Base-by-base conservation (phyloP, 768 basidiomycete species). In the Boletus rufocinnamomeus region DNA sequence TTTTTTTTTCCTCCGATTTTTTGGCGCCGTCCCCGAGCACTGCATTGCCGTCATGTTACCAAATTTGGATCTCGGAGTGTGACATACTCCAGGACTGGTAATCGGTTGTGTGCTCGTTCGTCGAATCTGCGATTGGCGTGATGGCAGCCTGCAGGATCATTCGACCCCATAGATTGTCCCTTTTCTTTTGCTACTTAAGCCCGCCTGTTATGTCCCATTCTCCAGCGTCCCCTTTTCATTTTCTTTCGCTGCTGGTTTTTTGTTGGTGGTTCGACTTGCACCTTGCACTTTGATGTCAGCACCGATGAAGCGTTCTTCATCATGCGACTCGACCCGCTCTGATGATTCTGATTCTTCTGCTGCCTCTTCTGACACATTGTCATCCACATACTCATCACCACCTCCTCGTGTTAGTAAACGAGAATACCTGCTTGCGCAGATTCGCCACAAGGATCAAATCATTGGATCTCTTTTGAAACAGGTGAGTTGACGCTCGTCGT, bases 401-500 rank as follows among this genome's bases (percentile, higher is more conserved):
- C 50, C 67, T 43, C 67, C 72, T 41, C 61, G 62, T 53, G 47
- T 75, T 65, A 94, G 91, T 69, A 93, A 93, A 77, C 84, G 91
- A 57, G 92, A 93, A 67, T 92, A 92, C 68, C 79, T 94, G 19
- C 82, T 93, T 27, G 89, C 90, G 6, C 89, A 93, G 69, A 87
- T 94, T 62, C 82, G 87, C 54, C 91, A 94, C 75, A 94, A 94
- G 76, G 91, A 94, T 75, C 79, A 84, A 21, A 88, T 93, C 64
- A 93, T 94, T 63, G 89, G 92, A 61, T 88, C 86, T 16, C 82
- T 93, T 16, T 80, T 94, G 63, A 92, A 92, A 69, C 90, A 93
- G 78, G 90, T 86, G 35, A 16, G 79, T 70, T 1, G 5, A 41
- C 7, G 21, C 2, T 45, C 38, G 4, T 37, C 17, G 28, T 28